Percentiles rank a stretch among this genome's conserved stretches.
Conservation (phyloP, 768 basidiomycete species). For the Boletus sensibilis region DNA sequence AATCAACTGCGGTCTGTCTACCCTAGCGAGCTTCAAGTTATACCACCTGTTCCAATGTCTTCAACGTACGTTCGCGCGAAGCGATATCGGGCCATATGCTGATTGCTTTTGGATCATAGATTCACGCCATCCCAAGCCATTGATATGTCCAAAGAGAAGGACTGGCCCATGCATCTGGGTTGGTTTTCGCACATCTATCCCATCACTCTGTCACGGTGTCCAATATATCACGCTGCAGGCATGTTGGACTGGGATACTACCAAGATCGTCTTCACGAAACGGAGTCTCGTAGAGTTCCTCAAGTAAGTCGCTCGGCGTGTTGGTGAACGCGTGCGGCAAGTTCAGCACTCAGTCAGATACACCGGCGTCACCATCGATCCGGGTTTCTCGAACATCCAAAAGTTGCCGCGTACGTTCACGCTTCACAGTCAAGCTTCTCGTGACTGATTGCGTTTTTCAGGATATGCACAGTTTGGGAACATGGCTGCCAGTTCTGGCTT, state of each 20-base stretch:
- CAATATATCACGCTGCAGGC: constrained; percentile 38
- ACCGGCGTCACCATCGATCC: constrained; percentile 75
- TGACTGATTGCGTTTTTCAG: constrained; percentile 35
- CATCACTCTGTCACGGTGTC: neutral
- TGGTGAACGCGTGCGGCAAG: constrained; percentile 15
- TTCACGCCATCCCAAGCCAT: constrained; percentile 56
- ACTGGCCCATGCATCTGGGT: constrained; percentile 73
- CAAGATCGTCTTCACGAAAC: constrained; percentile 77
- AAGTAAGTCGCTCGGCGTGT: constrained; percentile 45
- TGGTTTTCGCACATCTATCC: constrained; percentile 13
- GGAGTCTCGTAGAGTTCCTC: constrained; percentile 72
- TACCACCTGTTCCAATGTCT: constrained; percentile 14
- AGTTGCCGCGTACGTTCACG: constrained; percentile 60
- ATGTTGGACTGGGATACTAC: constrained; percentile 81
- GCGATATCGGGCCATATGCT: neutral
- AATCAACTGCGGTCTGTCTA: neutral
- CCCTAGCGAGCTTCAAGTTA: neutral
- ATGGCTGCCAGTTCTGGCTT: constrained; percentile 19
- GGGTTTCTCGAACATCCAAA: constrained; percentile 69
- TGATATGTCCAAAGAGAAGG: constrained; percentile 65
- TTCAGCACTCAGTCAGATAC: constrained; percentile 48
- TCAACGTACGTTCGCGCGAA: constrained; percentile 22
- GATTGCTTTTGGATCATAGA: constrained; percentile 33
- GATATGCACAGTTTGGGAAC: constrained; percentile 71
- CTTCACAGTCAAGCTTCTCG: neutral